These are phyloP conservation scores for Tetrahymena borealis DNA, from an alignment of 73 alveolate genomes.

Conservation along the genomic window DNA sequence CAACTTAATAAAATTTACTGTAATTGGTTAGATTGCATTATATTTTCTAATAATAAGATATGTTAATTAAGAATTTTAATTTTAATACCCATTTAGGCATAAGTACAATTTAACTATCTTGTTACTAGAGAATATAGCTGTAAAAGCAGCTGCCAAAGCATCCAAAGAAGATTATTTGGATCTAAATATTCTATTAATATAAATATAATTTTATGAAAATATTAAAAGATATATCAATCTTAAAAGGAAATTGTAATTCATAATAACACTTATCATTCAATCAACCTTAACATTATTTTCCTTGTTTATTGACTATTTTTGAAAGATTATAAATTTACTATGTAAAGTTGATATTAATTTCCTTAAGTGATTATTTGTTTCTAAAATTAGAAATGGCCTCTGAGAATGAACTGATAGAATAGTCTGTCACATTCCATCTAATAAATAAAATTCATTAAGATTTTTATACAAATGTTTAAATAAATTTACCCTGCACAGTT, in stretches of 20 bases:
- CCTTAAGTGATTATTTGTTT: background rate
- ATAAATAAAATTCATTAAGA: background rate
- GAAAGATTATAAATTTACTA: background rate
- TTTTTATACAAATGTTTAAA: background rate
- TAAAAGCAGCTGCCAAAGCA: background rate
- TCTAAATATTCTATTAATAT: background rate
- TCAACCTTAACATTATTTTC: no score
- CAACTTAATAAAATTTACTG: no score
- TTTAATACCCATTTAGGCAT: background rate
- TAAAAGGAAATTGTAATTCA: no score
- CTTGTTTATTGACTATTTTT: no score
- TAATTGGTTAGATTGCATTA: no score
- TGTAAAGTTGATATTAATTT: background rate
- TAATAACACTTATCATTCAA: no score
- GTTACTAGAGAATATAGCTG: background rate
- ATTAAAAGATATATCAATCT: no score
- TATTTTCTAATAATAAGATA: no score
- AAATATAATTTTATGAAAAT: no score
- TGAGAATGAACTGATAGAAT: background rate
- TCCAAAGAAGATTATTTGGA: background rate
- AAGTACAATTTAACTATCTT: background rate
- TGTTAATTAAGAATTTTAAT: no score
- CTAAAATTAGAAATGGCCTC: background rate
- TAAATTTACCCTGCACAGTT: background rate
- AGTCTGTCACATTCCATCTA: background rate